Evolutionary conservation across 768 basidiomycete species (phyloP).

Genomic region (Tephrocybe sp.): DNA sequence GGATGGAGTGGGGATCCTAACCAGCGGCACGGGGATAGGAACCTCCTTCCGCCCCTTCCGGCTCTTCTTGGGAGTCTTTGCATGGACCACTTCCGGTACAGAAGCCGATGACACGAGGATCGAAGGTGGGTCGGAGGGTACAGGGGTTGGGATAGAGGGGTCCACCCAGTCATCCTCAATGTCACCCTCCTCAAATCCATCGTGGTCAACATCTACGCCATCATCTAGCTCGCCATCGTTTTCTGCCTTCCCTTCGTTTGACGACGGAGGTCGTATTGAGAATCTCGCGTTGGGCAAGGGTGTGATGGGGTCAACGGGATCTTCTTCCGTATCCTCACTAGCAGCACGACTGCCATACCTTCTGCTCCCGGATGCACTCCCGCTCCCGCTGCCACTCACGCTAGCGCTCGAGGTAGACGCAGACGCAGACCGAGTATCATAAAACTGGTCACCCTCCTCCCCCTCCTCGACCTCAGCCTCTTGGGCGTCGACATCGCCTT

Average conservation of each 20-base stretch:
- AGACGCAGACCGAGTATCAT: constrained; percentile 49
- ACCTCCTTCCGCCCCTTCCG: constrained; percentile 37
- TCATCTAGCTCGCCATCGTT: constrained; percentile 25
- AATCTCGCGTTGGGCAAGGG: constrained; percentile 55
- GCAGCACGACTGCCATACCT: constrained; percentile 33
- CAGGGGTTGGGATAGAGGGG: constrained; percentile 47
- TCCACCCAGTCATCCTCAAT: constrained; percentile 71
- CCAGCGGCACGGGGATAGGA: constrained; percentile 41
- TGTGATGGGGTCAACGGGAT: constrained; percentile 68
- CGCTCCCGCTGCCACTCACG: constrained; percentile 25
- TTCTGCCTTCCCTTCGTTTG: constrained; percentile 26
- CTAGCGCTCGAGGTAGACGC: constrained; percentile 43
- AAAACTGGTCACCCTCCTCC: constrained; percentile 47
- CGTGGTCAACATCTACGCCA: constrained; percentile 47
- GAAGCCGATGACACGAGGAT: constrained; percentile 4
- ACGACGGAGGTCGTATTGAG: constrained; percentile 27
- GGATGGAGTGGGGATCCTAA: constrained; percentile 33
- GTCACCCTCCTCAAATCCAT: constrained; percentile 50
- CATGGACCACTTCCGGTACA: constrained; percentile 4
- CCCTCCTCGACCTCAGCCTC: constrained; percentile 28
- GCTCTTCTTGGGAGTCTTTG: constrained; percentile 28
- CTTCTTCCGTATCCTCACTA: constrained; percentile 70
- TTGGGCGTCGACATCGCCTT: constrained; percentile 21
- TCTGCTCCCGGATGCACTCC: constrained; percentile 16
- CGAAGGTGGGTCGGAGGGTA: constrained; percentile 13